phyloP scores from a whole-genome alignment of 345 rosid species.

The Trapa bicornis region DNA sequence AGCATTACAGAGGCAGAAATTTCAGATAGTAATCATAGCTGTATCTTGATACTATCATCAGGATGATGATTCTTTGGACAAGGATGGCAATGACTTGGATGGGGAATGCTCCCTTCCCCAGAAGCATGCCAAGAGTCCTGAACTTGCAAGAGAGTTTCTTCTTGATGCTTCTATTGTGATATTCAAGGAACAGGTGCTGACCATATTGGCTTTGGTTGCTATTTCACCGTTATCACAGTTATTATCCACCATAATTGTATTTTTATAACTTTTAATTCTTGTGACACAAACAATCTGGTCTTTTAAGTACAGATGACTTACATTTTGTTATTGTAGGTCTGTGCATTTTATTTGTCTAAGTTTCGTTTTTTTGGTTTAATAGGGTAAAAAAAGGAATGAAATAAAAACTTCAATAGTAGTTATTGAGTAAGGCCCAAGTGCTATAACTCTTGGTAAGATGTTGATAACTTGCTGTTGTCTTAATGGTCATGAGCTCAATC shows the following conservation, averaged over 20 bases:
- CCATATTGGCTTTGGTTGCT: not conserved
- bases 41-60: constrained; percentile 14
- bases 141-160: constrained; percentile 99
- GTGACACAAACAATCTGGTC: not conserved
- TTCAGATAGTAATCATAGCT: not conserved
- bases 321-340: not conserved
- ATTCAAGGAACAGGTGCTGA: constrained; percentile 88
- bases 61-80: constrained; percentile 94
- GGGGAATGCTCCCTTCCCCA: constrained; percentile 97
- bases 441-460: too few relatives aligned
- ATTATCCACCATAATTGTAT: not conserved
- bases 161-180: constrained; percentile 90
- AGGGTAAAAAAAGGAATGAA: not conserved
- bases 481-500: too few relatives aligned
- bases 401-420: too few relatives aligned
- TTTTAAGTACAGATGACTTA: not conserved
- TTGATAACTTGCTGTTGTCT: too few relatives aligned
- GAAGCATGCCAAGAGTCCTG: constrained; percentile 99
- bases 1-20: not conserved
- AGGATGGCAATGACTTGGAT: constrained; percentile 93
- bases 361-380: not conserved
- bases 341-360: not conserved
- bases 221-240: not conserved
- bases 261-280: not conserved
- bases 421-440: too few relatives aligned